These are phyloP conservation scores for Tricholoma bakamatsutake DNA, from an alignment of 768 basidiomycete species.

Conservation along the genomic window DNA sequence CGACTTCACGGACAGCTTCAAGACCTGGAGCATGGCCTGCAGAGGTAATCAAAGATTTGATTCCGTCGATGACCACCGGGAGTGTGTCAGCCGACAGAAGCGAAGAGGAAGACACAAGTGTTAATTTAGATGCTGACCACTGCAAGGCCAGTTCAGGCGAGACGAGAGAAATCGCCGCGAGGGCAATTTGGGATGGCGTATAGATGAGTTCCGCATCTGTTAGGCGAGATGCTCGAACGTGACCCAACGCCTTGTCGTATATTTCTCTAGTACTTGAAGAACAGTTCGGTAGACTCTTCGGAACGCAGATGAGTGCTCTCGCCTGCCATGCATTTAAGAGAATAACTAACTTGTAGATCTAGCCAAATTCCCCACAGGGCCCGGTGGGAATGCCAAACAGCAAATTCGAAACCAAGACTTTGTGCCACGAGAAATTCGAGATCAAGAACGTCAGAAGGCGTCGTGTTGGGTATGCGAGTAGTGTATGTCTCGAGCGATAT, in stretches of 20 bases:
- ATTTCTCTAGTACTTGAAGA: constrained; percentile 42
- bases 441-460: constrained; percentile 80
- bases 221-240: constrained; percentile 75
- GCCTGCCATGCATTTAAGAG: not conserved
- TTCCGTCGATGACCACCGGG: constrained; percentile 38
- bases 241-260: constrained; percentile 60
- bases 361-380: constrained; percentile 87
- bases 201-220: constrained; percentile 92
- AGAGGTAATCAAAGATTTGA: constrained; percentile 49
- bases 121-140: constrained; percentile 49
- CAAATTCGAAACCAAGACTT: constrained; percentile 90
- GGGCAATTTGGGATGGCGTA: constrained; percentile 89
- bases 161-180: constrained; percentile 68
- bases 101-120: constrained; percentile 12
- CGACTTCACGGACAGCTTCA: constrained; percentile 83
- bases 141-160: constrained; percentile 50
- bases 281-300: constrained; percentile 53
- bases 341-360: constrained; percentile 67
- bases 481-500: constrained; percentile 86
- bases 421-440: constrained; percentile 96
- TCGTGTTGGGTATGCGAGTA: constrained; percentile 74
- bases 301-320: not conserved
- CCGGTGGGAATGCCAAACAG: constrained; percentile 86
- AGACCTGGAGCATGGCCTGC: constrained; percentile 65
- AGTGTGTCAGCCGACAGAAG: constrained; percentile 23